Base-by-base conservation (phyloP, 805 yeast species). In the Candida nanaspora region DNA sequence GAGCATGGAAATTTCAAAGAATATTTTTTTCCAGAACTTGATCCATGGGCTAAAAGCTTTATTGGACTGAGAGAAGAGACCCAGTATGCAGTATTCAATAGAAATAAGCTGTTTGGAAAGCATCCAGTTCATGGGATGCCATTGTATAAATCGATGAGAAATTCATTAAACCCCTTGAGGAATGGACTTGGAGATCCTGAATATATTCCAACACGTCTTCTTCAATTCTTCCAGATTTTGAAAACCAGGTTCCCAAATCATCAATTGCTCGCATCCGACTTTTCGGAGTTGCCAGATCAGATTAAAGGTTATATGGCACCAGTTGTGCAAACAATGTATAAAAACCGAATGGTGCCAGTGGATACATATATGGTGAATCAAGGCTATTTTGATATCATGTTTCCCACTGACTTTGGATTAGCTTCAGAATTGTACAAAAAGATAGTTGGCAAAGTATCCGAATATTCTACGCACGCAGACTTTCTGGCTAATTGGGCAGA, bases 341-440 rank as follows among this genome's bases (percentile, higher is more conserved):
- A 78, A 39, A 78, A 80, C 46, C 66, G 69, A 42, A 82, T 83
- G 80, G 72, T 85, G 4, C 79, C 84, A 18, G 75, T 81, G 0
- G 70, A 78, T 30, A 78, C 89, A 0, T 86, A 79, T 57, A 80
- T 86, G 89, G 82, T 76, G n/a, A 72, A 81, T 31, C 95, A 85
- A 55, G 96, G 95, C 0, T 82, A 72, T 53, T 86, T 85, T 56
- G 95, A 86, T 58, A 86, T 86, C 38, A 78, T 85, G 82, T 86
- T 86, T 53, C 86, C 94, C 9, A 86, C 95, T 0, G 83, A 86
- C 52, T 87, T 86, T 57, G 61, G 63, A 7, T 63, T 78, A 8
- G 76, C 79, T 4, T 68, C 74, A 32, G 82, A 79, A 37, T 45
- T 86, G 44, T 87, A 86, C 54, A 64, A 67, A 15, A 73, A 74